A percentile compares a stretch with the other conserved stretches of the same genome.
Conservation (phyloP, 805 yeast genomes). For the Pichia occidentalis region DNA sequence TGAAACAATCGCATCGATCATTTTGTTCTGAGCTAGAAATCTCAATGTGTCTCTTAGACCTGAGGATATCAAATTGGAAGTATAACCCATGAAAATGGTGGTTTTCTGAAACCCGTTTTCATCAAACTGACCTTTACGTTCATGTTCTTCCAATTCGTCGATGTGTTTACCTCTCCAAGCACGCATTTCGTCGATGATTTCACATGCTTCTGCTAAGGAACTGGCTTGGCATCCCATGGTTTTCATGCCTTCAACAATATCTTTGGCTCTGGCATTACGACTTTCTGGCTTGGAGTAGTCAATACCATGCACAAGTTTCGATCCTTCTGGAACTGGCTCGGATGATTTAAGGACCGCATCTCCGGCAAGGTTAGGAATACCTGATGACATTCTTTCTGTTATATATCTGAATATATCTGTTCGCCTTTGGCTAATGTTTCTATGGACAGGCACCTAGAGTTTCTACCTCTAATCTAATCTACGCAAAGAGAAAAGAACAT, state of each 20-base stretch:
- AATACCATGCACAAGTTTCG: slow-evolving; percentile 76
- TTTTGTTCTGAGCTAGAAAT: slow-evolving; percentile 85
- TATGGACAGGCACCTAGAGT: too few species aligned
- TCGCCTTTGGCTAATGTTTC: too few species aligned
- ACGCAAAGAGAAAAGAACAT: too few species aligned
- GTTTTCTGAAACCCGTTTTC: slow-evolving; percentile 73
- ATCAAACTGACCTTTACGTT: slow-evolving; percentile 68
- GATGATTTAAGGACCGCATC: slow-evolving; percentile 90
- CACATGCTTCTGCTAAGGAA: slow-evolving; percentile 80
- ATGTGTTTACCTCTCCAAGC: slow-evolving; percentile 82
- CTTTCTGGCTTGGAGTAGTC: slow-evolving; percentile 80
- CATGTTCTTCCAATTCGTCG: slow-evolving; percentile 62
- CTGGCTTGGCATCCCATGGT: slow-evolving; percentile 98
- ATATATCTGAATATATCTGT: too few species aligned
- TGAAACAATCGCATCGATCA: slow-evolving; percentile 93
- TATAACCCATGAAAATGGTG: slow-evolving; percentile 92
- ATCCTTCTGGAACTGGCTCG: slow-evolving; percentile 76
- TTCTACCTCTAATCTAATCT: too few species aligned
- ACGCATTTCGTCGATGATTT: slow-evolving; percentile 89
- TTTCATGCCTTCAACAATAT: slow-evolving; percentile 75
- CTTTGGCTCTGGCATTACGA: slow-evolving; percentile 70
- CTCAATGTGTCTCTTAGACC: slow-evolving; percentile 90
- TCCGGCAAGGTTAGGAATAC: slow-evolving; percentile 66
- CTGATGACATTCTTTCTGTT: slow-evolving; percentile 19
- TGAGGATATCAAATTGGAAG: slow-evolving; percentile 91